Percentiles rank a stretch among this genome's conserved stretches.
Evolutionary conservation across 228 moss, liverwort and hornwort species (phyloP).

Genomic region (Sphagnum fallax): DNA sequence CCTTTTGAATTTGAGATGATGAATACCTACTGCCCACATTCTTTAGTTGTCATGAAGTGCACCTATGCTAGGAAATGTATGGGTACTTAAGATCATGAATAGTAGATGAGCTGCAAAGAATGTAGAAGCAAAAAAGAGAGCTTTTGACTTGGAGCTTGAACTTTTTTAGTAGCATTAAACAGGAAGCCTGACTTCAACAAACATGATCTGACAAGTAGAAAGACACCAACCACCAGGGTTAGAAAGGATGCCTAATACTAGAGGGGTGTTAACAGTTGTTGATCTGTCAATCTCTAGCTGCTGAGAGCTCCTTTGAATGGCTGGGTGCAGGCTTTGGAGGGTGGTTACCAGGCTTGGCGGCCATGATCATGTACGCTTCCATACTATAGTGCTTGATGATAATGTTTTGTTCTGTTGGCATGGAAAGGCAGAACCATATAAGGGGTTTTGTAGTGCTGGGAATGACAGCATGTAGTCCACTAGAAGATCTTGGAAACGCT

Average conservation of each 20-base stretch:
- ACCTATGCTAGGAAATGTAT: neutral
- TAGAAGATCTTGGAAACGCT: neutral
- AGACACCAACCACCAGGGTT: no score
- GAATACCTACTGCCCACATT: neutral
- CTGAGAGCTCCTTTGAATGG: neutral
- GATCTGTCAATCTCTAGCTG: neutral
- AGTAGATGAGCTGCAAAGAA: neutral
- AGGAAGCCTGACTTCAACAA: no score
- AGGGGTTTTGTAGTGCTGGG: no score
- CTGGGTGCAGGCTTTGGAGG: conserved; percentile 78
- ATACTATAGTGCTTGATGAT: neutral
- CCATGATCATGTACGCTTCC: conserved; percentile 77
- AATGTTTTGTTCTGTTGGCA: no score
- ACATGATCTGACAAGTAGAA: no score
- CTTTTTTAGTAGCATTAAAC: no score
- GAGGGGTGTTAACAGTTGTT: neutral
- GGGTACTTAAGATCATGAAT: neutral
- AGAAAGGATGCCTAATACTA: neutral
- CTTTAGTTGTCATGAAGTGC: neutral
- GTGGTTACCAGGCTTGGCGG: conserved; percentile 93
- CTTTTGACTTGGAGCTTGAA: neutral
- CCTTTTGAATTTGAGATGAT: no score
- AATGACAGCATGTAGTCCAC: no score
- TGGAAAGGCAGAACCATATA: no score
- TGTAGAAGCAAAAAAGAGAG: neutral